A percentile compares a stretch with the other conserved stretches of the same genome.
Evolutionary conservation across 306 rosid genomes (phyloP).

Genomic region (Castanea crenata): DNA sequence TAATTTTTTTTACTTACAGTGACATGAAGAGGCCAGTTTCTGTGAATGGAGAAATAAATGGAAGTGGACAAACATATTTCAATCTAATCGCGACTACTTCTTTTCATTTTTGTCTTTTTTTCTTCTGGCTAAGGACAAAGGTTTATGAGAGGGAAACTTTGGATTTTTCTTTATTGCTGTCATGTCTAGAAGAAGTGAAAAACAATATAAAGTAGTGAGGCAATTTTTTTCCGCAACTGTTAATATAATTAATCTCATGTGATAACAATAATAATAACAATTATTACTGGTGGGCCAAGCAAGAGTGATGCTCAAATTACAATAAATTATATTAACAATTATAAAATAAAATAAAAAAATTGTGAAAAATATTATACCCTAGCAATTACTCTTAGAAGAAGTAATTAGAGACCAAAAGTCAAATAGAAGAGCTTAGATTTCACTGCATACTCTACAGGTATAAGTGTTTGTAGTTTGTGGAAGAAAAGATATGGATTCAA

Average conservation of each 20-base stretch:
- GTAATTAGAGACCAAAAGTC: neutral
- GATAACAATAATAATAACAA: too few species aligned
- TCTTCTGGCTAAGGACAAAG: neutral
- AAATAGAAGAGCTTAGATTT: neutral
- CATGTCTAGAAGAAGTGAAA: neutral
- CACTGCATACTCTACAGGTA: too few species aligned
- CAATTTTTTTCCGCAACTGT: too few species aligned
- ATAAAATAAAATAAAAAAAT: too few species aligned
- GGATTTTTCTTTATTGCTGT: neutral
- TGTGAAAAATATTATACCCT: too few species aligned
- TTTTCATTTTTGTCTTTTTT: neutral
- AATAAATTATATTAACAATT: too few species aligned
- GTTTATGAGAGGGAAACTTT: neutral
- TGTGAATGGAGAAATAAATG: neutral
- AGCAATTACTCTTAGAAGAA: neutral
- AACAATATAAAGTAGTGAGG: too few species aligned
- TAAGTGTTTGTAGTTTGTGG: too few species aligned
- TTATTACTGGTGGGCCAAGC: too few species aligned
- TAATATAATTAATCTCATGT: too few species aligned
- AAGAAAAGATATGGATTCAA: accelerated
- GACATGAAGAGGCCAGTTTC: constrained; percentile 9
- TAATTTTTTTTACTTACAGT: neutral
- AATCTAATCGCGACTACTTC: too few species aligned
- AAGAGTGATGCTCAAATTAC: too few species aligned
- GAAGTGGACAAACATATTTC: neutral